Percentiles rank a stretch among this genome's conserved stretches.
These are phyloP conservation scores for Cryphonectria parasitica DNA, from an alignment of 2,329 filamentous ascomycete genomes.

Conservation along the genomic window DNA sequence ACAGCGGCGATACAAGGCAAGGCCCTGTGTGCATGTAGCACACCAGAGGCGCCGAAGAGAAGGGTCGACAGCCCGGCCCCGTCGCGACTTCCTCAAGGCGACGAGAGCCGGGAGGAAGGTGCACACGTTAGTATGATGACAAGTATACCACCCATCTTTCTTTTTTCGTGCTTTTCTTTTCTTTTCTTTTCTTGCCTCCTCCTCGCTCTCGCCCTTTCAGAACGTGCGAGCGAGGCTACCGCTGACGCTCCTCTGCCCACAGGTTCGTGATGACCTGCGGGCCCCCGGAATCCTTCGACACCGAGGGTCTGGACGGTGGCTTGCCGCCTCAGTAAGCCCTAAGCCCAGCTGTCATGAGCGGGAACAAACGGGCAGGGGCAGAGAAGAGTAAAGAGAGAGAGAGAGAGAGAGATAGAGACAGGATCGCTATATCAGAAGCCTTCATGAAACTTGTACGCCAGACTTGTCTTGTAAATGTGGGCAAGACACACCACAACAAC, in stretches of 20 bases:
- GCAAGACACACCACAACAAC: neutral
- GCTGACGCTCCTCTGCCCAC: neutral
- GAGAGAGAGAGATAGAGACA: neutral
- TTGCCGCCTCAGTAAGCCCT: slow-evolving; percentile 6
- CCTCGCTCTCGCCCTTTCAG: neutral
- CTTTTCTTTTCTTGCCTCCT: neutral
- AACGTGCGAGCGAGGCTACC: neutral
- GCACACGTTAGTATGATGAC: neutral
- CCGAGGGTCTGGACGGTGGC: slow-evolving; percentile 1
- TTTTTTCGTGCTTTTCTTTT: neutral
- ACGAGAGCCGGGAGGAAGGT: neutral
- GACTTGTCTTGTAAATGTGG: neutral
- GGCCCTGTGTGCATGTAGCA: neutral
- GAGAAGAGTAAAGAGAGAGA: neutral
- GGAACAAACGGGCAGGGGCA: too few species aligned
- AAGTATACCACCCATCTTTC: neutral
- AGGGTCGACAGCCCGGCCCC: neutral
- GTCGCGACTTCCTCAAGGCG: neutral
- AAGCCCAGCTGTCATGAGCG: neutral
- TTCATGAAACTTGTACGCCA: neutral
- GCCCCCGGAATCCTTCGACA: neutral
- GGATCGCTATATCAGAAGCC: neutral
- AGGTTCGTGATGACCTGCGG: neutral
- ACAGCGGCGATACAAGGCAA: neutral
- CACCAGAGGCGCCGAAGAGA: neutral